Evolutionary conservation across 2,329 filamentous ascomycete genomes (phyloP), one percentile per base, ranked within the genome.

Genomic region (Kalmusia sp.): DNA sequence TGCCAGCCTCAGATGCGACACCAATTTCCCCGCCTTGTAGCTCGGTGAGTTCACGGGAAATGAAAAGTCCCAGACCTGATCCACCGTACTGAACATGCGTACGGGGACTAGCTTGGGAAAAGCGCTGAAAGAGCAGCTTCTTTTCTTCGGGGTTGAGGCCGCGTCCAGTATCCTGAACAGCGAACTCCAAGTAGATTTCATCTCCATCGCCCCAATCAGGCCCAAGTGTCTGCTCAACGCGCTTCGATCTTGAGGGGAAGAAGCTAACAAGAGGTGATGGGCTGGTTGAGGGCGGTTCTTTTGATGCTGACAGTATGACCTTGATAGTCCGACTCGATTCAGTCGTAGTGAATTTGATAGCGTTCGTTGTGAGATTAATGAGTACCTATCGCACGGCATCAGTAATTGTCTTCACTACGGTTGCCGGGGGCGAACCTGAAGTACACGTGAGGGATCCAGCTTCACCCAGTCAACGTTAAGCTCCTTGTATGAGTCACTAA

Each of bases 31-130:
- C 91, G 17, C 90, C 89, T 69, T 93, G 90, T 9, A 93, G 77
- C 68, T 93, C 90, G 0, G 89, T 91, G n/a, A 95, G 80, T 49
- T 90, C 85, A 21, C 89, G 83, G 31, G 87, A 90, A 59, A 93
- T 93, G 71, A 92, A 93, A 0, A 93, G 78, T 0, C 91, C 91
- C 1, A 95, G 80, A 0, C 91, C 91, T 0, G 87, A 90, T 0
- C 91, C 91, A 19, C 90, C 91, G 59, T 93, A 92, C 61, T 91
- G 86, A 14, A 91, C 86, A 59, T 92, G 89, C 0, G 89, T 92
- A 44, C 85, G 84, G 1, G 89, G 87, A 19, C 85, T 91, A 0
- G 89, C 89, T 73, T 93, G 91, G 6, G 88, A 87, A 70, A 95
- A 95, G 19, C 89, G 84, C 61, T 91, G 85, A 72, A 93, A 95